These are phyloP conservation scores for Phytopythium sindhum DNA, from an alignment of 352 stramenopile genomes.

Conservation along the genomic window DNA sequence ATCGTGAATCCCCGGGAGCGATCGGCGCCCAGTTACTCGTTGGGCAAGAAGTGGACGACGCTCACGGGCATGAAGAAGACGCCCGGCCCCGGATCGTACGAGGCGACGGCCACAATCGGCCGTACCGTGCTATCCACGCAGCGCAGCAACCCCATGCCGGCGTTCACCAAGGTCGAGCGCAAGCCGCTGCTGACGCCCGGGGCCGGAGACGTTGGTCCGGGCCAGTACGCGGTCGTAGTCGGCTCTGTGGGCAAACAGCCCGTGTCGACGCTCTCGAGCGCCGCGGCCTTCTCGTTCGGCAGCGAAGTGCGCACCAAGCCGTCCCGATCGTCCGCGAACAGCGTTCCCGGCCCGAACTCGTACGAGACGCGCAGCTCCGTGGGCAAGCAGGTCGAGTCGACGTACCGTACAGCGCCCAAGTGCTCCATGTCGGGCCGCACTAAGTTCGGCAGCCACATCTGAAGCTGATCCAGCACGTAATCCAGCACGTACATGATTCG, in stretches of 20 bases:
- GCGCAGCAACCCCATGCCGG: constrained; percentile 51
- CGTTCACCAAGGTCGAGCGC: constrained; percentile 68
- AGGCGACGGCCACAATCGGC: constrained; percentile 53
- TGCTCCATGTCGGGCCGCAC: constrained; percentile 75
- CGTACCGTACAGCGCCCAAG: constrained; percentile 57
- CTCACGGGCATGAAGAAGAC: constrained; percentile 42
- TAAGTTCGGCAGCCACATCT: constrained; percentile 78
- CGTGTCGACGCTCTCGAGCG: constrained; percentile 54
- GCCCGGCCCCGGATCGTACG: constrained; percentile 59
- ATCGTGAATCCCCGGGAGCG: constrained; percentile 72
- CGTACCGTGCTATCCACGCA: constrained; percentile 70
- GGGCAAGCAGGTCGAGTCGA: constrained; percentile 63
- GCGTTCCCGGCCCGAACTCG: constrained; percentile 33
- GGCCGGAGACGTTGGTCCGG: constrained; percentile 58
- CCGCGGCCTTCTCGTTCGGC: constrained; percentile 66
- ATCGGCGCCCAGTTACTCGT: constrained; percentile 60
- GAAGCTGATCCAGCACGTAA: constrained; percentile 3
- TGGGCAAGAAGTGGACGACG: constrained; percentile 70
- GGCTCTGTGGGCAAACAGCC: constrained; percentile 61
- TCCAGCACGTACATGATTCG: not conserved
- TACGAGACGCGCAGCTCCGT: constrained; percentile 65
- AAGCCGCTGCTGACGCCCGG: constrained; percentile 47
- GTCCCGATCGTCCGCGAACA: constrained; percentile 20
- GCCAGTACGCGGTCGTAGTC: constrained; percentile 70
- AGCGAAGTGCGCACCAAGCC: constrained; percentile 49